Base-by-base conservation (phyloP, 2,329 filamentous ascomycete species). In the Alternaria ethzedia region DNA sequence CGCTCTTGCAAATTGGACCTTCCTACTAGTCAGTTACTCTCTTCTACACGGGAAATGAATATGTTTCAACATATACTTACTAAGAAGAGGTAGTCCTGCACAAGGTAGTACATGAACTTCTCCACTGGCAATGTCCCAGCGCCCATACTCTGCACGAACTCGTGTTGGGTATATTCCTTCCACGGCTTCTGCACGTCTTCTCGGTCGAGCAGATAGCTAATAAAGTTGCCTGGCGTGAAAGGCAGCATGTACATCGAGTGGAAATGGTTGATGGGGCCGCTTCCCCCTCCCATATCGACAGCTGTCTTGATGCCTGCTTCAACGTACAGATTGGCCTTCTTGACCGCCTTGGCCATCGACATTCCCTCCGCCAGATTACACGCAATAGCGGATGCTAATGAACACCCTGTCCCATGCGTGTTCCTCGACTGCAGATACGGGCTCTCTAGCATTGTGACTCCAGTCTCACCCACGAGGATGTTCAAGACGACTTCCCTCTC, bases 331-430 rank as follows among this genome's bases (percentile, higher is more conserved):
- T 89, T 91, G 2, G 89, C 91, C n/a, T 84, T 83, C 58, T 84
- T 85, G n/a, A 92, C 90, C 30, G 91, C 88, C 45, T 83, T 78
- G 1, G 84, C 79, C 1, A 91, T 83, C 6, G 83, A 80, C 52
- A 86, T 75, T 0, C 89, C 89, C 56, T 83, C 86, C 13, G 90
- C 85, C 8, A 94, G 79, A 64, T 91, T 91, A n/a, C 90, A 90
- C 2, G 91, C 89, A 71, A 94, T 91, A 4, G 91, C 91, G 65
- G 91, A 97, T 44, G 96, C 96, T 63, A 98, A 86, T 10, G 94
- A 96, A 76, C 96, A 99, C 5, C 96, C 96, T 0, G 96, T 98
- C 1, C 96, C 96, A 74, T 99, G 96, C 0, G 95, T 98, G 75
- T 95, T 95, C 63, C 85, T 90, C 9, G 91, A 93, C 10, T 85